These are phyloP conservation scores for Pholiota molesta DNA, from an alignment of 768 basidiomycete genomes.

Conservation along the genomic window DNA sequence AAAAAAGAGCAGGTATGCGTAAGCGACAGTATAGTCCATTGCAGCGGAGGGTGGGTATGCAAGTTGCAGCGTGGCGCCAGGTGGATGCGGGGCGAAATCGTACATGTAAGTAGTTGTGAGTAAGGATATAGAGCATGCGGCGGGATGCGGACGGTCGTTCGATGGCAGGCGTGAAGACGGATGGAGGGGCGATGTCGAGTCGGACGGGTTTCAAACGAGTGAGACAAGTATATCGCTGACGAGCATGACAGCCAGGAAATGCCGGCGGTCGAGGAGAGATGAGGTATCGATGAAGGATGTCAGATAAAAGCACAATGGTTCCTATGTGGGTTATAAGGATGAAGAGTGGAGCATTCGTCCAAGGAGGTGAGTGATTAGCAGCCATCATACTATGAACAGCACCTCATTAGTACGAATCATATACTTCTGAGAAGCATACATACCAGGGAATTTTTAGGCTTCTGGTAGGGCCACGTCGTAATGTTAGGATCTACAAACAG, in stretches of 20 bases:
- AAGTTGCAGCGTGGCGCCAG: not conserved
- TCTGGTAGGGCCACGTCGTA: slow-evolving; percentile 44
- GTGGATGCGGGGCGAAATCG: not conserved
- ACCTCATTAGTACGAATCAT: not conserved
- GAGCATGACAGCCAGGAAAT: not conserved
- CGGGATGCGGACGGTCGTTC: not conserved
- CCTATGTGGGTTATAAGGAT: slow-evolving; percentile 2
- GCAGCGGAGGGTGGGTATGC: not conserved
- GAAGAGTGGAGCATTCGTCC: not conserved
- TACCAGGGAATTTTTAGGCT: slow-evolving; percentile 39
- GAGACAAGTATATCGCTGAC: not conserved
- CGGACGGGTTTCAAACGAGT: not conserved
- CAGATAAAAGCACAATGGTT: slow-evolving; percentile 4
- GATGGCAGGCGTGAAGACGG: not conserved
- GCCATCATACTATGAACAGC: slow-evolving; percentile 6
- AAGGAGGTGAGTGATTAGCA: not conserved
- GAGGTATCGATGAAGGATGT: not conserved
- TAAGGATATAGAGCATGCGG: not conserved
- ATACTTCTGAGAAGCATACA: not conserved
- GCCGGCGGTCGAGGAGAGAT: not conserved
- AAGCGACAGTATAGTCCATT: not conserved
- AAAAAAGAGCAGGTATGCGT: slow-evolving; percentile 6
- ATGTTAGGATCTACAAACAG: slow-evolving; percentile 40
- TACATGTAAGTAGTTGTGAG: not conserved
- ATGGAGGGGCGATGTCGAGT: too few relatives aligned